These are phyloP conservation scores for Amanita jacksonii DNA, from an alignment of 768 basidiomycete genomes.

Conservation along the genomic window DNA sequence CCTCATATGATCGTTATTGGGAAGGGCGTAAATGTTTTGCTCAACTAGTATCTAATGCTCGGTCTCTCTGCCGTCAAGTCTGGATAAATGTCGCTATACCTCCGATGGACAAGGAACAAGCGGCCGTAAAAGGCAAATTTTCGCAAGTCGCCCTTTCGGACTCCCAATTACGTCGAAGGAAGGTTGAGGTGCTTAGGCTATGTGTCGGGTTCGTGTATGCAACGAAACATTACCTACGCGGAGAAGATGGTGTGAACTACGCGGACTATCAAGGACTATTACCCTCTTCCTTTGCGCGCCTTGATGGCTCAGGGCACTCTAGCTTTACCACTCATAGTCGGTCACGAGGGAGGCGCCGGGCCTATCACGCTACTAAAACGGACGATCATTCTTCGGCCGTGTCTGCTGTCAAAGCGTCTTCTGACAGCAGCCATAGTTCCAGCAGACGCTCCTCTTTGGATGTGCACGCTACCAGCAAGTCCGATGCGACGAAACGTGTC, in stretches of 20 bases:
- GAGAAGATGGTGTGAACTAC: constrained; percentile 66
- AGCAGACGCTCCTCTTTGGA: constrained; percentile 31
- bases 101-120: constrained; percentile 35
- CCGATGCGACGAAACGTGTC: constrained; percentile 58
- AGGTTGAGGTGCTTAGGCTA: constrained; percentile 62
- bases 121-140: constrained; percentile 42
- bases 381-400: neutral
- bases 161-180: constrained; percentile 49
- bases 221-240: constrained; percentile 76
- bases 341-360: constrained; percentile 1
- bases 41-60: constrained; percentile 57
- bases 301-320: constrained; percentile 33
- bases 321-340: constrained; percentile 11
- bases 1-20: constrained; percentile 81
- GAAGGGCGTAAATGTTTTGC: constrained; percentile 86
- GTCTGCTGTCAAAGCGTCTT: neutral
- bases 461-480: constrained; percentile 12
- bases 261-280: constrained; percentile 60
- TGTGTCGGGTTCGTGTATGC: constrained; percentile 65
- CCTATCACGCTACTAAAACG: constrained; percentile 1
- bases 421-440: constrained; percentile 14
- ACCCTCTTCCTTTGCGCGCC: constrained; percentile 48
- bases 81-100: constrained; percentile 76
- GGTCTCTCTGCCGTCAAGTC: constrained; percentile 67
- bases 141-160: constrained; percentile 35